These are phyloP conservation scores for Venturia carpophila DNA, from an alignment of 2,329 filamentous ascomycete species.

Conservation along the genomic window DNA sequence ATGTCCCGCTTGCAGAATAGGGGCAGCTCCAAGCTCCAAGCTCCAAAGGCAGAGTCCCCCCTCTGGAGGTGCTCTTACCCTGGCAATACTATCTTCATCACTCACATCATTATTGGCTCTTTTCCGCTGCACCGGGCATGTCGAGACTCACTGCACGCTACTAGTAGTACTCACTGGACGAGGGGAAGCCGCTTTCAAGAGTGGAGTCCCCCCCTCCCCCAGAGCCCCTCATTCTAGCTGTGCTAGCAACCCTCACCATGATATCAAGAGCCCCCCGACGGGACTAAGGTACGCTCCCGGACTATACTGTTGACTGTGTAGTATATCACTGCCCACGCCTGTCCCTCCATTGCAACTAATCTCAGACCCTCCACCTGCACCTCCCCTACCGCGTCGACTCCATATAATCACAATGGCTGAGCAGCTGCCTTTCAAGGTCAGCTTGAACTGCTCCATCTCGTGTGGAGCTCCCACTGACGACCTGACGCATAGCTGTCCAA, in stretches of 20 bases:
- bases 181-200: neutral
- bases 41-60: too few relatives aligned
- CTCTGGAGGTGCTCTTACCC: too few relatives aligned
- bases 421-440: slow-evolving; percentile 32
- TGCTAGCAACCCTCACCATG: neutral
- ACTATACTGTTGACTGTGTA: too few relatives aligned
- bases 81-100: neutral
- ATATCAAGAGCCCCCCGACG: neutral
- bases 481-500: slow-evolving; percentile 36
- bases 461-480: neutral
- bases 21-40: slow-evolving; percentile 3
- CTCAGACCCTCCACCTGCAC: neutral
- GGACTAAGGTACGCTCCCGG: neutral
- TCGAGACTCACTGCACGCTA: neutral
- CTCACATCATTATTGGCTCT: neutral
- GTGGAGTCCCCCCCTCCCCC: neutral
- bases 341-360: neutral
- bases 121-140: neutral
- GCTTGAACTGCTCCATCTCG: neutral
- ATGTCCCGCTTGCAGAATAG: neutral
- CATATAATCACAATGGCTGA: slow-evolving; percentile 25
- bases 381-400: neutral
- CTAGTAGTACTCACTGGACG: neutral
- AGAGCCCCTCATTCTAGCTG: neutral
- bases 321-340: neutral